Evolutionary conservation across 2,329 filamentous ascomycete genomes (phyloP), one percentile per base, ranked within the genome.

Genomic region (Aspergillus aculeatus): DNA sequence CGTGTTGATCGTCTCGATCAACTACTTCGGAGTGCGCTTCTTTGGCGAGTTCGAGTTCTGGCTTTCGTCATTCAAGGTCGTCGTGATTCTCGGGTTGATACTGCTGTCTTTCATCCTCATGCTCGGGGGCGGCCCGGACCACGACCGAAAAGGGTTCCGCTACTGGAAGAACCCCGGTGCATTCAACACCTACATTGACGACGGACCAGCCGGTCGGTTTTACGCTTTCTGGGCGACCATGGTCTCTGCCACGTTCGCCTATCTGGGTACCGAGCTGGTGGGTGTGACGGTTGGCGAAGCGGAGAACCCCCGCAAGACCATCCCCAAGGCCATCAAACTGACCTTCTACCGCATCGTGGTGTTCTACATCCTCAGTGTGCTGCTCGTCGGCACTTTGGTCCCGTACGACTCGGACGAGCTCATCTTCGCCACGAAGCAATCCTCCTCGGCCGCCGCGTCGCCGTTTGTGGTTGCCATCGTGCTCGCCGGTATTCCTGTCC

Each of bases 311-410:
- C 86, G 89, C 71, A 86, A 85, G 73, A 90, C 87, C 16, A 87
- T 94, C 62, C 90, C 90, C 6, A 85, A 87, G 61, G 90, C 89
- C 56, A 92, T 92, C 80, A 89, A 87, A 73, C 82, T 92, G 53
- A 92, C 89, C 66, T 93, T 93, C 76, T 93, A 85, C 80, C 90
- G 90, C 59, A 93, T 94, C 73, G 77, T 91, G 65, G 80, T 93
- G 78, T 94, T 94, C 81, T 94, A 94, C 80, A 82, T 87, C 68
- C 75, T 91, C 60, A 87, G 84, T 23, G 88, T 92, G 38, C 82
- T 94, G 55, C 82, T 93, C 54, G 80, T 94, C 57, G 90, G 90
- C 69, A 90, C 91, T 83, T 82, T 89, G 54, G 88, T 94, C 4
- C 89, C 89, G 1, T 93, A 89, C 80, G 78, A 93, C 80, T 84